Percentiles rank a stretch among this genome's conserved stretches.
Conservation (phyloP, 805 yeast species). For the Candida maesae region DNA sequence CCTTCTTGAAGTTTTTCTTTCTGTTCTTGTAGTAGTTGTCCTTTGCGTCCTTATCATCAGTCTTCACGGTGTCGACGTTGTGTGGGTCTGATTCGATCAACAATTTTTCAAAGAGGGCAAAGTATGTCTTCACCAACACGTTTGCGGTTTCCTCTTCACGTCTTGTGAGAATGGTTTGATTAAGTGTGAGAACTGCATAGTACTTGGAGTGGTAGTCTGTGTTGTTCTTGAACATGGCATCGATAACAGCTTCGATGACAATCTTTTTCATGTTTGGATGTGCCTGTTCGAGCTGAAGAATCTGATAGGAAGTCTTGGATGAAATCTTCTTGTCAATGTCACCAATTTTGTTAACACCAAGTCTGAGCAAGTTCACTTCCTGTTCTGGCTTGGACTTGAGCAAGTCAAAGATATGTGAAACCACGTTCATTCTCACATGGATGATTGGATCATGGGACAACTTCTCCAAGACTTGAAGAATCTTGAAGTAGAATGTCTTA, state of each 20-base stretch:
- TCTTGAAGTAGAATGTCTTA: conserved; percentile 69
- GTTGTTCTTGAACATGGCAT: conserved; percentile 67
- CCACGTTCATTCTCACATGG: conserved; percentile 76
- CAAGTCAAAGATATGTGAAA: conserved; percentile 74
- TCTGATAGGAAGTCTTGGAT: conserved; percentile 78
- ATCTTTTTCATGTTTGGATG: conserved; percentile 95
- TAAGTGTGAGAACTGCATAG: conserved; percentile 81
- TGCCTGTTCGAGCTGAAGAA: conserved; percentile 76
- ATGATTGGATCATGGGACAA: conserved; percentile 88
- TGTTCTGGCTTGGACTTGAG: conserved; percentile 91
- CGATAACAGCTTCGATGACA: conserved; percentile 74
- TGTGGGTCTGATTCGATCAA: conserved; percentile 61
- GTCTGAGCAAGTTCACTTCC: conserved; percentile 82
- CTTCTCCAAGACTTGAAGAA: conserved; percentile 72
- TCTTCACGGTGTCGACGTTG: conserved; percentile 37
- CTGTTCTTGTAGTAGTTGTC: conserved; percentile 54
- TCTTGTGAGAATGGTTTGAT: conserved; percentile 85
- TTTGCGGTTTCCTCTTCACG: conserved; percentile 81
- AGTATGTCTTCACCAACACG: conserved; percentile 75
- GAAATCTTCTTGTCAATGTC: conserved; percentile 89
- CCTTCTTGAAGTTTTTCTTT: conserved; percentile 74
- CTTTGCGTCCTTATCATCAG: conserved; percentile 31
- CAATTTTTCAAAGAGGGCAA: conserved; percentile 79
- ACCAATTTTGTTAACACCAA: conserved; percentile 93
- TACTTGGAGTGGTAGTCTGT: conserved; percentile 86